Evolutionary conservation across 2,329 filamentous ascomycete genomes (phyloP).

Genomic region (Pyrenochaeta sp.): DNA sequence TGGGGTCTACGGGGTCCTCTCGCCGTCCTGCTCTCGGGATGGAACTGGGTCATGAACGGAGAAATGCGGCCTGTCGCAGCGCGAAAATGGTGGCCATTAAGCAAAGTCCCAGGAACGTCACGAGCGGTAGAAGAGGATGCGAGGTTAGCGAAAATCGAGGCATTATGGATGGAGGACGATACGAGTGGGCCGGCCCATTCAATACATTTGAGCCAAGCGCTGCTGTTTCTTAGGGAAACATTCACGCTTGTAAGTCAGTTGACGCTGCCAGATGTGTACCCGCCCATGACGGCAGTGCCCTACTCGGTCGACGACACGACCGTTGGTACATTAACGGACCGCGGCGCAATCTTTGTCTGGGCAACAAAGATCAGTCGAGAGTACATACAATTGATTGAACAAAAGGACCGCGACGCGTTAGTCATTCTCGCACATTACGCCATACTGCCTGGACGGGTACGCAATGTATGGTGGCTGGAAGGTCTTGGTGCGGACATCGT

Average conservation of each 20-base stretch:
- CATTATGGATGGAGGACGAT: conserved; percentile 35
- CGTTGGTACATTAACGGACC: conserved; percentile 39
- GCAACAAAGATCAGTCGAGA: conserved; percentile 35
- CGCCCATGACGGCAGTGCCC: conserved; percentile 36
- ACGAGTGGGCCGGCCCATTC: conserved; percentile 17
- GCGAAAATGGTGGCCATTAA: conserved; percentile 46
- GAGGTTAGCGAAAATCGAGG: conserved; percentile 32
- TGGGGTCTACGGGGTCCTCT: conserved; percentile 44
- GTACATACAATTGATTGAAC: conserved; percentile 40
- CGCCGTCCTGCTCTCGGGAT: conserved; percentile 41
- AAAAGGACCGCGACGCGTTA: conserved; percentile 43
- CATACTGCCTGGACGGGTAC: conserved; percentile 43
- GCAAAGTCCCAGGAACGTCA: conserved; percentile 28
- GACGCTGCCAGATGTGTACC: conserved; percentile 33
- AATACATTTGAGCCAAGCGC: conserved; percentile 31
- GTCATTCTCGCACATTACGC: conserved; percentile 52
- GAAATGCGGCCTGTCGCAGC: conserved; percentile 36
- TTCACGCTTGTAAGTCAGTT: conserved; percentile 44
- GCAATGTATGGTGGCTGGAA: conserved; percentile 49
- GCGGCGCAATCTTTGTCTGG: conserved; percentile 47
- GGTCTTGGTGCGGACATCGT: conserved; percentile 43
- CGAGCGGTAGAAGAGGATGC: conserved; percentile 40
- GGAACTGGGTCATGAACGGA: conserved; percentile 40
- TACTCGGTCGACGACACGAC: conserved; percentile 40
- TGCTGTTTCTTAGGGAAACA: conserved; percentile 37